Evolutionary conservation across 2,329 filamentous ascomycete genomes (phyloP).

Genomic region (Pestalotiopsis sp.): DNA sequence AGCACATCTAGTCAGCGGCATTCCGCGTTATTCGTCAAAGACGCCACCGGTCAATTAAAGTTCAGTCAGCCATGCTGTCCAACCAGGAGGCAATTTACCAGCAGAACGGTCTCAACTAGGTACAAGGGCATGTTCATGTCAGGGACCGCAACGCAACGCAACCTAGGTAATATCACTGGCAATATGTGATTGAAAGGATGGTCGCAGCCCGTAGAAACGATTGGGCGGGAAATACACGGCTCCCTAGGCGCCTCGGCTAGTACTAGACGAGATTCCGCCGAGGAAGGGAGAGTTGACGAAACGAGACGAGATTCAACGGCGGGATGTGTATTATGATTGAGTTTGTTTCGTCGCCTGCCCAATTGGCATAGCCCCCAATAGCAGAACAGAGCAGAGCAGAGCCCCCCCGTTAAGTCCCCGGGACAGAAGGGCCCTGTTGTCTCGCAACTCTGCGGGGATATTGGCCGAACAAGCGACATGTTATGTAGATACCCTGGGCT

Average conservation of each 20-base stretch:
- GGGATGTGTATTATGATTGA: background rate
- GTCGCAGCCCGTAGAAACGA: background rate
- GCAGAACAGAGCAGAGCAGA: background rate
- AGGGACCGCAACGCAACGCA: background rate
- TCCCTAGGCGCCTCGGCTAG: background rate
- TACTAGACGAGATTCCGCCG: background rate
- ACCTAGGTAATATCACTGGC: background rate
- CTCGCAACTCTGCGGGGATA: too few relatives aligned
- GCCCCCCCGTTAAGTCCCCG: background rate
- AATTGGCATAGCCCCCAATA: conserved; percentile 4
- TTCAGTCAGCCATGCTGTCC: background rate
- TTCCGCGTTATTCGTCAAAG: background rate
- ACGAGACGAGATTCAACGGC: too few relatives aligned
- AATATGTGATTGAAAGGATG: background rate
- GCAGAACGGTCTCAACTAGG: background rate
- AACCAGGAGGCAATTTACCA: background rate
- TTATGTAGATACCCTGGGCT: background rate
- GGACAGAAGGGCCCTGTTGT: background rate
- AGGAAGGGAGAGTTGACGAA: background rate
- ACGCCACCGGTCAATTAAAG: background rate
- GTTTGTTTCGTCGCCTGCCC: conserved; percentile 5
- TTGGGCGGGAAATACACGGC: background rate
- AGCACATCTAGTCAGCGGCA: conserved; percentile 6
- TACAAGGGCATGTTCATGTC: background rate
- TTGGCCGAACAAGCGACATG: background rate